Base-by-base conservation (phyloP, 2,329 filamentous ascomycete genomes). In the Volutella citrinella region DNA sequence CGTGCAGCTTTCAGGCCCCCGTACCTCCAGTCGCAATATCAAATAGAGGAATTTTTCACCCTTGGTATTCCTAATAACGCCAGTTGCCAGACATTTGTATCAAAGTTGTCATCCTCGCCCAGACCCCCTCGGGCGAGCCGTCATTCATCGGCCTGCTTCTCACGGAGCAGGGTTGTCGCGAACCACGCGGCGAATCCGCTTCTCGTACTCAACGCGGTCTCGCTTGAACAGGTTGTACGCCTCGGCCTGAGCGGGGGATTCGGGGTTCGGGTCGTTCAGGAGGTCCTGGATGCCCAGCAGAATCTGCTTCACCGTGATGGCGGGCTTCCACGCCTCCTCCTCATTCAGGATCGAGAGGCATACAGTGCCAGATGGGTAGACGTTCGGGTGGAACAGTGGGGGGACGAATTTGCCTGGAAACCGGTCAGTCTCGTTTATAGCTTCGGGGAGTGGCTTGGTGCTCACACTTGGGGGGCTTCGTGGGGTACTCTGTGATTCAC, bases 291-390 rank as follows among this genome's bases (percentile, higher is more conserved):
- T 95, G 30, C 93, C 93, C 2, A 97, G 76, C 6, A 97, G 77
- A 45, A 98, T 97, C 66, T 97, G 89, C 68, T 96, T 97, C 61
- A 98, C 88, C 1, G 93, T 98, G 56, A 98, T 98, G 7, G 93
- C 91, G 2, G 93, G 94, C 64, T 95, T 94, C 93, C 94, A 98
- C 7, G 87, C 90, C 61, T 98, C 93, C 54, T 98, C 93, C 63
- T 98, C 94, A 66, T 97, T 98, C 48, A 98, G 69, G 49, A 98
- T 98, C 18, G 88, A 95, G 15, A 98, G 76, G 59, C 93, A 98
- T 43, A 98, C 93, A 29, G 93, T 98, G 49, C 93, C 94, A 1
- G 91, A 97, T 0, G 93, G 93, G 61, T 98, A 98, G 49, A 98
- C 93, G 62, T 98, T 98, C 1, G 93, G 93, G 58, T 98, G 93